These are phyloP conservation scores for Solanum etuberosum DNA, from an alignment of 257 asterid species.

Conservation along the genomic window DNA sequence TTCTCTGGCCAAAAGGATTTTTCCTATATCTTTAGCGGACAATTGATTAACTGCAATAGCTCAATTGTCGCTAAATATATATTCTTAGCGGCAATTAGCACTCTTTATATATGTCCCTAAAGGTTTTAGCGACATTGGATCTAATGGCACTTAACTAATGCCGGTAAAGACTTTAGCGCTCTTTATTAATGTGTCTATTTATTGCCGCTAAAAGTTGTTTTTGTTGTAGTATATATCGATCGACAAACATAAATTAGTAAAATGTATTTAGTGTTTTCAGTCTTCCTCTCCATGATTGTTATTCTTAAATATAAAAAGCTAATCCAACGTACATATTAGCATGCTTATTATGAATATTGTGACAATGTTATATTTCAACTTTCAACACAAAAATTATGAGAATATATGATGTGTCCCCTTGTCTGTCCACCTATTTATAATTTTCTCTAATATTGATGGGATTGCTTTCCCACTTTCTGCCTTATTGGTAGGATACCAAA, in stretches of 20 bases:
- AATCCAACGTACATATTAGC: background rate
- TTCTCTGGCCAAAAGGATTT: too few relatives aligned
- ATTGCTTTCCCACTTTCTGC: background rate
- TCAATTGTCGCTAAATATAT: too few relatives aligned
- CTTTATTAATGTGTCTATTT: too few relatives aligned
- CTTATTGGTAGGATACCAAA: background rate
- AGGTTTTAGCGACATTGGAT: too few relatives aligned
- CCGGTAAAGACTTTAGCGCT: too few relatives aligned
- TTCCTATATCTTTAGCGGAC: too few relatives aligned
- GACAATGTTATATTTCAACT: background rate
- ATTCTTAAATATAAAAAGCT: background rate
- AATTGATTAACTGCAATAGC: too few relatives aligned
- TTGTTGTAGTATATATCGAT: too few relatives aligned
- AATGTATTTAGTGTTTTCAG: background rate
- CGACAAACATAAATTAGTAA: background rate
- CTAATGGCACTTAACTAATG: too few relatives aligned
- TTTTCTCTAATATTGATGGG: background rate
- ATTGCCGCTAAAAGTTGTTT: too few relatives aligned
- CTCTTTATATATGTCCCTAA: too few relatives aligned
- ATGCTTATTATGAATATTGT: background rate
- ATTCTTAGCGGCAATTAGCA: too few relatives aligned
- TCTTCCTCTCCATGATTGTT: background rate
- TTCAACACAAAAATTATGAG: constrained; percentile 1
- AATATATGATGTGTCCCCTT: background rate
- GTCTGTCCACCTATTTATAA: background rate